A percentile compares a stretch with the other conserved stretches of the same genome.
phyloP scores from a whole-genome alignment of 805 yeast species.

The Myxozyma udenii region DNA sequence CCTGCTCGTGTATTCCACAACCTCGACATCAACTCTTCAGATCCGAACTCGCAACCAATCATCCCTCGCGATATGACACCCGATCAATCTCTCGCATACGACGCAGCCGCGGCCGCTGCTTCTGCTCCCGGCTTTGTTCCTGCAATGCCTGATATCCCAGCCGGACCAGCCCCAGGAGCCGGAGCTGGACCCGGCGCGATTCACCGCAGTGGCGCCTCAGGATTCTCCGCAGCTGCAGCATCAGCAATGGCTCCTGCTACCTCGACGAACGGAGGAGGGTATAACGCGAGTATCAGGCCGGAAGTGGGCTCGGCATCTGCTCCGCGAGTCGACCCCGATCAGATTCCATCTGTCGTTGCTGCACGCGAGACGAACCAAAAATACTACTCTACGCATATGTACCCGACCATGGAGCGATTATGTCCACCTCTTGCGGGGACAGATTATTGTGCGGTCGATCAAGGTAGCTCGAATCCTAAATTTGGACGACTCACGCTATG shows the following conservation, averaged over 20 bases:
- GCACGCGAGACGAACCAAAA: slow-evolving; percentile 38
- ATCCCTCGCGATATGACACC: slow-evolving; percentile 15
- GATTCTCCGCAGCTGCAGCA: slow-evolving; percentile 10
- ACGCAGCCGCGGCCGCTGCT: slow-evolving; percentile 11
- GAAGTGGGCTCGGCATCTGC: not conserved
- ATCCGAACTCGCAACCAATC: slow-evolving; percentile 19
- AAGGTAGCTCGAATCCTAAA: slow-evolving; percentile 80
- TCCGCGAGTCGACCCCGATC: slow-evolving; percentile 28
- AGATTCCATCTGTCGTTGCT: slow-evolving; percentile 42
- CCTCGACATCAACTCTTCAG: slow-evolving; percentile 9
- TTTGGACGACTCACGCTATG: slow-evolving; percentile 77
- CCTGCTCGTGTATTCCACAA: slow-evolving; percentile 26
- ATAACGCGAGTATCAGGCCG: not conserved
- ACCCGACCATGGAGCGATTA: slow-evolving; percentile 71
- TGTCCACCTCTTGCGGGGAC: slow-evolving; percentile 82
- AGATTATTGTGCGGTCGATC: slow-evolving; percentile 67
- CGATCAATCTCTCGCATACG: slow-evolving; percentile 7
- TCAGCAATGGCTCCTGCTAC: slow-evolving; percentile 9
- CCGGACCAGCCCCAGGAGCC: not conserved
- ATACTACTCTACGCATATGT: slow-evolving; percentile 44
- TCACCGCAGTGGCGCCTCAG: not conserved
- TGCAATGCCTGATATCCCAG: not conserved
- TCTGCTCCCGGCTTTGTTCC: slow-evolving; percentile 8
- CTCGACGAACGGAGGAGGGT: not conserved
- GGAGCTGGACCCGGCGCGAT: slow-evolving; percentile 4